Base-by-base conservation (phyloP, 2,329 filamentous ascomycete species). In the Mycosphaerella sp. region DNA sequence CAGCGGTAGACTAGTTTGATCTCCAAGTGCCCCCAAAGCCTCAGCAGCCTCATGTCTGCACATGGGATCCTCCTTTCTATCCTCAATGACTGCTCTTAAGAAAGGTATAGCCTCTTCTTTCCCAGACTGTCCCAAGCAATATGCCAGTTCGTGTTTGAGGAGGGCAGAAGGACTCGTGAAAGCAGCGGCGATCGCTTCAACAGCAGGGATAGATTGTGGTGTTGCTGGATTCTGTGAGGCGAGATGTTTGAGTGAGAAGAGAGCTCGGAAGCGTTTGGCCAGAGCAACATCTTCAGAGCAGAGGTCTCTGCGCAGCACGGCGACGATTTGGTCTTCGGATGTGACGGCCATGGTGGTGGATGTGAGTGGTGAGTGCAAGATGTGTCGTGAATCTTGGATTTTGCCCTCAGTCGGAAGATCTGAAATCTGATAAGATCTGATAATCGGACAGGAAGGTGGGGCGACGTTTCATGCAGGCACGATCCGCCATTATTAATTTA, bases 161-260 rank as follows among this genome's bases (percentile, higher is more conserved):
- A 97, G 78, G 2, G 89, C 91, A 4, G 91, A 97, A 0, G 87
- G 84, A 2, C 91, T 95, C 0, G 75, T 64, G 62, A 98, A 93
- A 1, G 78, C 91, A 6, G 89, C 89, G 2, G 91, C 89, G 62
- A 98, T 98, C 37, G 93, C 90, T 59, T 82, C 72, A 60, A 85
- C 82, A 14, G 85, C 80, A 37, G 83, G 81, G 6, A 82, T 73
- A 0, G 78, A 79, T 58, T 81, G 72, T 37, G 74, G 69, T 25
- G 75, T 80, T 1, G 79, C 71, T 8, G 79, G 79, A 34, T 78
- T 70, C 58, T 84, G 80, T 52, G 80, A 84, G 42, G 93, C 91
- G 54, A 97, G 76, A 69, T 97, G 87, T 75, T 98, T 98, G 54
- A 98, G 83, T 14, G 91, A 96, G 76, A 98, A 98, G 62, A 98